Conservation (phyloP, 2,329 filamentous ascomycete species). For the Dactylellina drechsleri region DNA sequence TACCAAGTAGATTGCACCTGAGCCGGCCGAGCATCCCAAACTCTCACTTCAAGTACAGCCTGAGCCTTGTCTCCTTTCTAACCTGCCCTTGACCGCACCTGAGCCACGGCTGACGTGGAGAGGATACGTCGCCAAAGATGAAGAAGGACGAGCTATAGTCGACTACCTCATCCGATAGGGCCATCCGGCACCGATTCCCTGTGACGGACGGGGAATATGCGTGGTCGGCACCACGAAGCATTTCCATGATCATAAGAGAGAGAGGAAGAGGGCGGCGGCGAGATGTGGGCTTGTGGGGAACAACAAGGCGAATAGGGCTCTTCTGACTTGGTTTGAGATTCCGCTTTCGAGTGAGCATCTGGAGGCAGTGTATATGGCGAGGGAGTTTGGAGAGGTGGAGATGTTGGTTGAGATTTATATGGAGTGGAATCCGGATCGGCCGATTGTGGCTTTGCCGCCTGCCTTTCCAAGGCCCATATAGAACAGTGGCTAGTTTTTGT, state of each 20-base stretch:
- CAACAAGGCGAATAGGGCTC: background rate
- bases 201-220: background rate
- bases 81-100: too few relatives aligned
- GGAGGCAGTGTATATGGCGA: background rate
- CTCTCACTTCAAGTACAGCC: too few relatives aligned
- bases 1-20: too few relatives aligned
- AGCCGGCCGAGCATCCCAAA: too few relatives aligned
- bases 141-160: too few relatives aligned
- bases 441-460: background rate
- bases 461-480: background rate
- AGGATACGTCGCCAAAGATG: too few relatives aligned
- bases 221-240: background rate
- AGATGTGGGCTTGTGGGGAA: constrained; percentile 3
- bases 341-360: background rate
- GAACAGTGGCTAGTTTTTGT: too few relatives aligned
- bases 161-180: background rate
- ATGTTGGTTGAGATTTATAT: background rate
- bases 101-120: too few relatives aligned
- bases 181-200: background rate
- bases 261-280: background rate
- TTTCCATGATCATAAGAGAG: too few relatives aligned
- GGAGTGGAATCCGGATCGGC: constrained; percentile 2
- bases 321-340: constrained; percentile 5
- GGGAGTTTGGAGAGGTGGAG: constrained; percentile 1
- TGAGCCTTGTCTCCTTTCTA: too few relatives aligned